Evolutionary conservation across 2,329 filamentous ascomycete genomes (phyloP).

Genomic region (Exutisphaerella laricina): DNA sequence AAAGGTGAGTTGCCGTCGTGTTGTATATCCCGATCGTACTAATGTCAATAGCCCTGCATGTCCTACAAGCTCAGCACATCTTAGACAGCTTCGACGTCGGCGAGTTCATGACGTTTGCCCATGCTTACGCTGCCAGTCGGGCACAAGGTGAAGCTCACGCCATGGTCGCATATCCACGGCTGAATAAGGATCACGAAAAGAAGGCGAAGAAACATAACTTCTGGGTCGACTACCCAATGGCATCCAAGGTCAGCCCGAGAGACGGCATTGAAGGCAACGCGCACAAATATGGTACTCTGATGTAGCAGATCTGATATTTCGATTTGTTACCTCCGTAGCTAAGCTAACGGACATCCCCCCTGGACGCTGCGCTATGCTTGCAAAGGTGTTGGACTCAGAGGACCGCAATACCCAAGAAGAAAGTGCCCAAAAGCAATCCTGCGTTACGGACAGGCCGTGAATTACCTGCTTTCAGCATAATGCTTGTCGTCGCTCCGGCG

Average conservation of each 20-base stretch:
- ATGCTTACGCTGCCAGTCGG: slow-evolving; percentile 13
- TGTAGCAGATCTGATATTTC: neutral
- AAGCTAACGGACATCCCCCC: neutral
- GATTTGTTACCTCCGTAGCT: neutral
- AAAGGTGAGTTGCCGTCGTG: slow-evolving; percentile 4
- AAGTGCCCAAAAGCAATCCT: no score
- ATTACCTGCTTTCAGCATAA: no score
- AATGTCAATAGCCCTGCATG: slow-evolving; percentile 10
- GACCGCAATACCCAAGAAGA: no score
- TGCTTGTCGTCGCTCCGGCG: no score
- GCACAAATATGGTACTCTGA: slow-evolving; percentile 10
- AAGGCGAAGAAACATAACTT: slow-evolving; percentile 12
- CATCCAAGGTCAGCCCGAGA: slow-evolving; percentile 2
- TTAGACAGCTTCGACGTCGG: slow-evolving; percentile 14
- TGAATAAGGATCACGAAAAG: slow-evolving; percentile 14
- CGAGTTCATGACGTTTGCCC: slow-evolving; percentile 17
- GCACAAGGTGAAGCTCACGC: slow-evolving; percentile 8
- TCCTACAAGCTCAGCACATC: slow-evolving; percentile 9
- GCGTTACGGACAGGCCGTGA: no score
- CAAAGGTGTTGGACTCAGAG: no score
- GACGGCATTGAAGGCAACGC: slow-evolving; percentile 7
- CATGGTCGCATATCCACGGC: slow-evolving; percentile 13
- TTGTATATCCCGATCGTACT: neutral
- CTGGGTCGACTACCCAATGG: slow-evolving; percentile 15
- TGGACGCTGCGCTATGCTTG: neutral